These are phyloP conservation scores for Solanum okadae DNA, from an alignment of 257 asterid species.

Conservation along the genomic window DNA sequence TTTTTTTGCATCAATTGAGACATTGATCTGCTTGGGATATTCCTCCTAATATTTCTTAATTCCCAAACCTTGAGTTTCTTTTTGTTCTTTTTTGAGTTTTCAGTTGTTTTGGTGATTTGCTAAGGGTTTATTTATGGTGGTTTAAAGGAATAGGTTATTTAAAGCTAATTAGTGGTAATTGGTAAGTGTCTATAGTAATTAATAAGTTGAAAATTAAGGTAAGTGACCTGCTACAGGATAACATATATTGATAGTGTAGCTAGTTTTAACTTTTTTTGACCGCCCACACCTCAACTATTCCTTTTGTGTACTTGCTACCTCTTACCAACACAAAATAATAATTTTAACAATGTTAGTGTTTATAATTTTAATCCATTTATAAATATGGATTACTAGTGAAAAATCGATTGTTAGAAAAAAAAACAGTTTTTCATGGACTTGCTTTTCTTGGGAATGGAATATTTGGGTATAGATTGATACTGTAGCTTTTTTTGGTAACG, in stretches of 20 bases:
- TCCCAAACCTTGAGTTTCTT: background rate
- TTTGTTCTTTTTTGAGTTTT: background rate
- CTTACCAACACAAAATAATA: background rate
- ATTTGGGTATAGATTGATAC: background rate
- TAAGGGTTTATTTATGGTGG: background rate
- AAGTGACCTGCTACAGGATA: background rate
- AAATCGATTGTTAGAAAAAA: background rate
- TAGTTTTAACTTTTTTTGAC: background rate
- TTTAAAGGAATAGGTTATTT: background rate
- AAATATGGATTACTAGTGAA: background rate
- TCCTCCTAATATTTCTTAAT: background rate
- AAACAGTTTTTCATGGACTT: background rate
- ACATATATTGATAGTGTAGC: background rate
- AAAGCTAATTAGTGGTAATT: background rate
- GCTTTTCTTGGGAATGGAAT: background rate
- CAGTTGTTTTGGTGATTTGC: background rate
- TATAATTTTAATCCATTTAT: background rate
- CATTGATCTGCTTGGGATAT: background rate
- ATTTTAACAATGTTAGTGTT: background rate
- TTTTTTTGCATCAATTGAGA: background rate
- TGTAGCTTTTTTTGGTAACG: background rate
- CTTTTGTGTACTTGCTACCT: background rate
- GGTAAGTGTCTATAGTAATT: background rate
- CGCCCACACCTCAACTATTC: background rate
- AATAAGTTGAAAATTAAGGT: background rate